Evolutionary conservation across 2,329 filamentous ascomycete species (phyloP), one percentile per base, ranked within the genome.

Genomic region (Alternaria sp.): DNA sequence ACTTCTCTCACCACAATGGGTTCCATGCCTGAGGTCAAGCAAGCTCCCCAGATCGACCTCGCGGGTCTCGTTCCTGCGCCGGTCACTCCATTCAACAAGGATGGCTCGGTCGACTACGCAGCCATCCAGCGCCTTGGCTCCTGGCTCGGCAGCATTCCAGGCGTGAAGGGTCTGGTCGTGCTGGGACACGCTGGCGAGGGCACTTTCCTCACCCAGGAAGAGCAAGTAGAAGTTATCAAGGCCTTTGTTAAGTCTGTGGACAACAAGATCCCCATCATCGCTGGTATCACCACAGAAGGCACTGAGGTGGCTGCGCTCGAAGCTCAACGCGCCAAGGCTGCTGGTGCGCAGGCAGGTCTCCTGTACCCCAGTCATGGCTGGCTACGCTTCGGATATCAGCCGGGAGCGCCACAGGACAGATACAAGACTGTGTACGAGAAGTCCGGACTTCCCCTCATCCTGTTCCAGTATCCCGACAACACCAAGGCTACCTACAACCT

Each of bases 151-250:
- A 83, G 83, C 71, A 85, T 86, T 50, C 68, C 79, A 6, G 84
- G 84, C 20, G 83, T 86, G 65, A 86, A 85, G 64, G 84, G 84
- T 28, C 81, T 86, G 4, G 84, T 86, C 0, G 84, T 87, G 10
- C 81, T 86, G 14, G 85, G 85, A n/a, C 85, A 86, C 62, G 85
- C 85, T 26, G 84, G 84, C 33, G 85, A 87, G 67, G 85, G 85
- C 28, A 87, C 84, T 1, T 86, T 86, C 76, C 80, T 86, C 45
- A 86, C 84, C 4, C 75, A 79, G 37, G 79, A 85, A 25, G 84
- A 86, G 68, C 84, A 86, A 71, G 72, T 81, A 37, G 77, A 78
- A 14, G 84, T 86, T 41, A 86, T 87, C 78, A 82, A 82, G 60
- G 84, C 84, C 3, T 86, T 86, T 57, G 84, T 86, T 70, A 83